Evolutionary conservation across 345 rosid genomes (phyloP), one percentile per base, ranked within the genome.

Genomic region (Pistacia integerrima): DNA sequence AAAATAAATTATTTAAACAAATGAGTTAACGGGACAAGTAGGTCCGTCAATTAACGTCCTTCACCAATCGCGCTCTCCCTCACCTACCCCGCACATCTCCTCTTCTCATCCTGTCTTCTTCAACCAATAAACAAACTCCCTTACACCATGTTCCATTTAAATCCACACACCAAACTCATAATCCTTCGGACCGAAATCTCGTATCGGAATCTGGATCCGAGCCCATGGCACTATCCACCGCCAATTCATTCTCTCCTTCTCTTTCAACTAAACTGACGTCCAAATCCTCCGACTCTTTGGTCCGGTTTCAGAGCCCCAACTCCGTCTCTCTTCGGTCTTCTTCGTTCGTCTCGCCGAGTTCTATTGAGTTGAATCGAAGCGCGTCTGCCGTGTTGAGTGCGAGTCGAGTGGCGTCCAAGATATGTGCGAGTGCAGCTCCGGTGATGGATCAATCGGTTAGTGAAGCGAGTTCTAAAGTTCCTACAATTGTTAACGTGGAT

Each of bases 401-500:
- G 57, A 48, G 44, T 61, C 52, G 75, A 59, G 17, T 41, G 75
- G 52, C 69, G 73, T 69, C 75, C 38, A 82, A 79, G 70, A 76
- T 87, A 67, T 74, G 78, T 61, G 94, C 96, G 54, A 70, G 80
- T 68, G 74, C 93, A 51, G 82, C 92, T 78, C 88, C 80, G 72
- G 91, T 90, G 62, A 86, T 93, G 88, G 91, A 87, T 79, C 88
- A 84, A 70, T 83, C 91, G 12, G 80, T 82, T 55, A 56, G 77
- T 54, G 85, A 83, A 44, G 77, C 82, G 58, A 76, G 81, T 66
- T 35, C 90, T 72, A 59, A 63, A 70, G 78, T 38, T 71, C 93
- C 97, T 67, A 91, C 94, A 0, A 72, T 87, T 67, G 98, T 96
- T 49, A 88, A 96, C 7, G 99, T 96, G 74, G 94, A 92, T 83